These are phyloP conservation scores for Inga oerstediana DNA, from an alignment of 306 rosid species.

Conservation along the genomic window DNA sequence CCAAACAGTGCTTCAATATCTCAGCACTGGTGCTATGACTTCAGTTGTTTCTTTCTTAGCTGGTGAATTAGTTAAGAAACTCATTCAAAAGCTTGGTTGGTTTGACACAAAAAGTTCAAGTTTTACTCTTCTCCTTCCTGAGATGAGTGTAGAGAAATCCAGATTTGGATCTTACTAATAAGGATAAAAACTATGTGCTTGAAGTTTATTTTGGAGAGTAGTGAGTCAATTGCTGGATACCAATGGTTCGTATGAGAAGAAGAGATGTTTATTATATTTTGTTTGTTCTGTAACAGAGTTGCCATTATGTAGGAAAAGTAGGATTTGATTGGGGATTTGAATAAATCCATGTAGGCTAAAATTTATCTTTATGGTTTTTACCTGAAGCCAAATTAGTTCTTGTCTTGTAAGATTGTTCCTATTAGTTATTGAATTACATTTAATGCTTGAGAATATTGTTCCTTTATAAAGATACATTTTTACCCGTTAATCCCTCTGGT, in stretches of 20 bases:
- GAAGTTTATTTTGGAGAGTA: not conserved
- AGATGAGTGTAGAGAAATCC: constrained; percentile 25
- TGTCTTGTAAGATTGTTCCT: not conserved
- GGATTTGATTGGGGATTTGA: not conserved
- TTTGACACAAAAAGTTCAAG: constrained; percentile 37
- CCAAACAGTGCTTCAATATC: not conserved
- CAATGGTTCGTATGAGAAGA: not conserved
- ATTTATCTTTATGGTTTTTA: not conserved
- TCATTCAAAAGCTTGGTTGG: constrained; percentile 57
- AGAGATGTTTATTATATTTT: not conserved
- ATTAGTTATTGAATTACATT: not conserved
- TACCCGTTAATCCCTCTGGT: not conserved
- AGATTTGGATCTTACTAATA: constrained; percentile 43
- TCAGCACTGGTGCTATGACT: constrained; percentile 48
- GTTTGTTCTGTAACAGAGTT: not conserved
- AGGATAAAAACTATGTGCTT: not conserved
- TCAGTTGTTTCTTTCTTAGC: constrained; percentile 62
- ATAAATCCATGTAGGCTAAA: not conserved
- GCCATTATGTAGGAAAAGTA: not conserved
- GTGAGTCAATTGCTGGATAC: not conserved
- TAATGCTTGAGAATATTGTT: not conserved
- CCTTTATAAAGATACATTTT: not conserved
- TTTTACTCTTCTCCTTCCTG: constrained; percentile 31
- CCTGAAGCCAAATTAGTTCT: not conserved
- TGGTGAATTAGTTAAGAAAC: constrained; percentile 48